Conservation (phyloP, 768 basidiomycete genomes). For the Polyporus arcularius region DNA sequence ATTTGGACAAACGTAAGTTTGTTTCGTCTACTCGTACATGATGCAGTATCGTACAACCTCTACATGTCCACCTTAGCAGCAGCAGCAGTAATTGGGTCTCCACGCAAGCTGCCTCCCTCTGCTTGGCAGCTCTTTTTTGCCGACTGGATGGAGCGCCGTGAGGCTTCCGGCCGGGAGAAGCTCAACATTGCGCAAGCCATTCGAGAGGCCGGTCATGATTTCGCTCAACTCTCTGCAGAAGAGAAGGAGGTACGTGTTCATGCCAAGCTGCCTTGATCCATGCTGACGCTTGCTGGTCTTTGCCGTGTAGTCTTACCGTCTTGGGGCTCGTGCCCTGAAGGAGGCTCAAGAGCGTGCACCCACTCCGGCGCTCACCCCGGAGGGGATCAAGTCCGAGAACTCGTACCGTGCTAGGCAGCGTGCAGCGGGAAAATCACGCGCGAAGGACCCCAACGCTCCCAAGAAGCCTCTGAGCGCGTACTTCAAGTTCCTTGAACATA, state of each 20-base stretch:
- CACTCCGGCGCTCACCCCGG: constrained; percentile 87
- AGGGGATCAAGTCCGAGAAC: constrained; percentile 94
- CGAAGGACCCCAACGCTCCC: constrained; percentile 95
- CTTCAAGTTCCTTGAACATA: constrained; percentile 92
- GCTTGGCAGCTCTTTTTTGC: constrained; percentile 98
- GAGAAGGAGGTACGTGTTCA: constrained; percentile 74
- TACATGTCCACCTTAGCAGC: constrained; percentile 57
- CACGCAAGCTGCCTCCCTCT: constrained; percentile 89
- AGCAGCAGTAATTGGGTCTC: constrained; percentile 50
- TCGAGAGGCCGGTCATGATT: constrained; percentile 91
- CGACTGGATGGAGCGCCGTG: constrained; percentile 89
- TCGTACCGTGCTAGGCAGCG: constrained; percentile 87
- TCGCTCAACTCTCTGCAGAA: constrained; percentile 71
- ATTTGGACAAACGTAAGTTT: constrained; percentile 22
- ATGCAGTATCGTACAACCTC: constrained; percentile 26
- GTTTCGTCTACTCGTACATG: not conserved
- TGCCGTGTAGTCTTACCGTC: constrained; percentile 71
- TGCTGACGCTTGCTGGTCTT: constrained; percentile 20
- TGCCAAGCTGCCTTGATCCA: constrained; percentile 22
- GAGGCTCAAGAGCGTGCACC: constrained; percentile 82
- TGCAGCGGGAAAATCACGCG: constrained; percentile 88
- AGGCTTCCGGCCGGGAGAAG: constrained; percentile 77
- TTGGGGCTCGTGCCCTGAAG: constrained; percentile 81
- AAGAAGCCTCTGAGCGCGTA: constrained; percentile 95
- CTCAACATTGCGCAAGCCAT: constrained; percentile 94